These are phyloP conservation scores for Adansonia madagascariensis DNA, from an alignment of 441 rosid genomes.

Conservation along the genomic window DNA sequence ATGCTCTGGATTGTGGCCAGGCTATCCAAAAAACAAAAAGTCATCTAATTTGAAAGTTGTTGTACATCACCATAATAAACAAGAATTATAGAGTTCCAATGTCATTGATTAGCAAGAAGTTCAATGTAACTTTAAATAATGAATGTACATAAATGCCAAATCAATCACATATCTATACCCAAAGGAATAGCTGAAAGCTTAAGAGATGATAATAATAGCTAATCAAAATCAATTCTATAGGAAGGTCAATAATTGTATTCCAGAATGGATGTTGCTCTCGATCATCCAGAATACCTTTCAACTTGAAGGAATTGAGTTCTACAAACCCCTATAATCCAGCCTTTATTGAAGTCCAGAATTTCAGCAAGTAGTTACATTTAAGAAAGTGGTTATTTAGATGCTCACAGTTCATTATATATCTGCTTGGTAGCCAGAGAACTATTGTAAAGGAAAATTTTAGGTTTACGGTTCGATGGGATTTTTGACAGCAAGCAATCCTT, in stretches of 20 bases:
- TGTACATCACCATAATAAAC: constrained; percentile 2
- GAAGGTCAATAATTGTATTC: not conserved
- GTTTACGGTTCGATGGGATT: not conserved
- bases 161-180: not conserved
- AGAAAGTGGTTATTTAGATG: constrained; percentile 8
- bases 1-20: constrained; percentile 59
- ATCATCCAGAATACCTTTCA: not conserved
- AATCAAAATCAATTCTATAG: not conserved
- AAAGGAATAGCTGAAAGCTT: not conserved
- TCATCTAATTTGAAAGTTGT: not conserved
- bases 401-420: not conserved
- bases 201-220: constrained; percentile 5
- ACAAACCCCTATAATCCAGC: not conserved
- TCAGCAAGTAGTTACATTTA: not conserved
- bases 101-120: constrained; percentile 15
- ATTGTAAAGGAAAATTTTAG: not conserved
- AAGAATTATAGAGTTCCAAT: not conserved
- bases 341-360: constrained; percentile 12
- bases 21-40: constrained; percentile 38
- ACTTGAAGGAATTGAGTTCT: not conserved
- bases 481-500: constrained; percentile 2
- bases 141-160: constrained; percentile 12
- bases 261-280: not conserved
- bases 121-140: not conserved
- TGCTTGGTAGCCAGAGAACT: not conserved